Conservation (phyloP, 2,329 filamentous ascomycete genomes). For the Hymenoscyphus fructigenus region DNA sequence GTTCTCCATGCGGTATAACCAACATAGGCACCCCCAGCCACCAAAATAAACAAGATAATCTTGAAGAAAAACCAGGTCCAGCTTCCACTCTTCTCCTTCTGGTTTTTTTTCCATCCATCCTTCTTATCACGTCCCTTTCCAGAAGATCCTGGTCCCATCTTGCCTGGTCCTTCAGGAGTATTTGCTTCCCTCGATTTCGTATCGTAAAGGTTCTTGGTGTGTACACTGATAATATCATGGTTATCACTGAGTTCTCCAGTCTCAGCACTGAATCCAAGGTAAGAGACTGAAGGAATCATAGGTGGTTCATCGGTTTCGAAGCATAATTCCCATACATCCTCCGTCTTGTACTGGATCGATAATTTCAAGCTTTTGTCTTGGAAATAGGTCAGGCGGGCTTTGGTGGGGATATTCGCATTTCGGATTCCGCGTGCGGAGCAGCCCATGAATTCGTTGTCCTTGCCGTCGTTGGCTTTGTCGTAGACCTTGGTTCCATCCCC, state of each 20-base stretch:
- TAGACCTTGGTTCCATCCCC: slow-evolving; percentile 88
- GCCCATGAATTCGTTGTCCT: slow-evolving; percentile 86
- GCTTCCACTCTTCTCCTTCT: slow-evolving; percentile 43
- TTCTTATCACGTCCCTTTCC: slow-evolving; percentile 13
- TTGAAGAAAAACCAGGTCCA: slow-evolving; percentile 79
- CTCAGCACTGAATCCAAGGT: slow-evolving; percentile 79
- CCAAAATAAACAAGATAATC: slow-evolving; percentile 71
- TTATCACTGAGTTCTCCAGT: slow-evolving; percentile 96
- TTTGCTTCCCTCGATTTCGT: slow-evolving; percentile 54
- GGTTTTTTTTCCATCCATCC: slow-evolving; percentile 18
- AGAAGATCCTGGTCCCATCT: slow-evolving; percentile 1
- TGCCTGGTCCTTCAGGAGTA: slow-evolving; percentile 48
- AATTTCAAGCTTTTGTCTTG: slow-evolving; percentile 89
- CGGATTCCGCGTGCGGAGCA: slow-evolving; percentile 93
- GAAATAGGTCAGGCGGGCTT: slow-evolving; percentile 90
- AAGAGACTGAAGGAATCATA: slow-evolving; percentile 74
- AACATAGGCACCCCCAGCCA: slow-evolving; percentile 73
- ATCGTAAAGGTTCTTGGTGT: slow-evolving; percentile 85
- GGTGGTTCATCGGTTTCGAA: slow-evolving; percentile 73
- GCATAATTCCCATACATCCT: slow-evolving; percentile 85
- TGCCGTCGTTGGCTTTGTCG: slow-evolving; percentile 93
- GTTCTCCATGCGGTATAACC: slow-evolving; percentile 81
- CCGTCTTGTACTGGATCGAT: slow-evolving; percentile 90
- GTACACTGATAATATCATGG: slow-evolving; percentile 90
- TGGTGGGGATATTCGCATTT: slow-evolving; percentile 75